A percentile compares a stretch with the other conserved stretches of the same genome.
Conservation (phyloP, 257 asterid species). For the Schizonepeta tenuifolia region DNA sequence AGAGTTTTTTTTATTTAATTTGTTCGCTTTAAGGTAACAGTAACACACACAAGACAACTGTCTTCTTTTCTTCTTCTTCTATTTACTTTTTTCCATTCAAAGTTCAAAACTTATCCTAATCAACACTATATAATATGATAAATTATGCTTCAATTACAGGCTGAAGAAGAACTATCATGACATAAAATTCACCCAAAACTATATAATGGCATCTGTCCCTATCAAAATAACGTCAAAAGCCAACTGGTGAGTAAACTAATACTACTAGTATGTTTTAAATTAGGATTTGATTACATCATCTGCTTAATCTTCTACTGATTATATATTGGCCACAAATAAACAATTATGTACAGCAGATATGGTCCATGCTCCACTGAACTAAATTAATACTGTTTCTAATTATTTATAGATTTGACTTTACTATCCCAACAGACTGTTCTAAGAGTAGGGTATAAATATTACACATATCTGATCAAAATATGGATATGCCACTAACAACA, state of each 20-base stretch:
- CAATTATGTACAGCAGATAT: slow-evolving; percentile 12
- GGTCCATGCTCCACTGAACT: slow-evolving; percentile 12
- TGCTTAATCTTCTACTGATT: not conserved
- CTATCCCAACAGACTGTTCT: slow-evolving; percentile 18
- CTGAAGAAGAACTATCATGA: slow-evolving; percentile 8
- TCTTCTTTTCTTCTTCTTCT: no score
- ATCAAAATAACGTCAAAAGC: not conserved
- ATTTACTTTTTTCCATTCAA: no score
- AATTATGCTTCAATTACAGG: not conserved
- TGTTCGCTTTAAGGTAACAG: not conserved
- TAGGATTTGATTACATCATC: slow-evolving; percentile 13
- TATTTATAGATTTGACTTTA: slow-evolving; percentile 17
- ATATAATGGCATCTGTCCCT: slow-evolving; percentile 8
- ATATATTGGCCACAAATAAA: not conserved
- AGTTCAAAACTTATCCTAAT: no score
- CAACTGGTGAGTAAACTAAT: not conserved
- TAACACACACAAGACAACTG: no score
- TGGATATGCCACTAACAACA: not conserved
- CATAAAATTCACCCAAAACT: slow-evolving; percentile 20
- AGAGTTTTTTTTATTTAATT: not conserved
- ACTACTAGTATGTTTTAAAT: not conserved
- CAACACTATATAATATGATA: not conserved
- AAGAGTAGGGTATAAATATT: not conserved
- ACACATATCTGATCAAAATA: slow-evolving; percentile 12
- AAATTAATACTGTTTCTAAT: slow-evolving; percentile 5